Evolutionary conservation across 2,329 filamentous ascomycete species (phyloP).

Genomic region (Diaporthe batatas): DNA sequence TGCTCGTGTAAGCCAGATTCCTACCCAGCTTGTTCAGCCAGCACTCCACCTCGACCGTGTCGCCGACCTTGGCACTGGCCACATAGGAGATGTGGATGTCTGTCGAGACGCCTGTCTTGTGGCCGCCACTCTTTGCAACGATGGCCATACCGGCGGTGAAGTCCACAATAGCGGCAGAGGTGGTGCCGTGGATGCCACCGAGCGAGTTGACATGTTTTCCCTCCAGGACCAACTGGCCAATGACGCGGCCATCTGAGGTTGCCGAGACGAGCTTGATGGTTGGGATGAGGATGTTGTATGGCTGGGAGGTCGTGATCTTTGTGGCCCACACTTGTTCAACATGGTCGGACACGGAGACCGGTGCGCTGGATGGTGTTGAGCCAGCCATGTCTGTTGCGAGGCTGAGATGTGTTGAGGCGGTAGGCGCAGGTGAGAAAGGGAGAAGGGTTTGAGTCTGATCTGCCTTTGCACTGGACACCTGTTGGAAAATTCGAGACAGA

Average conservation of each 20-base stretch:
- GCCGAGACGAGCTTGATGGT: conserved; percentile 60
- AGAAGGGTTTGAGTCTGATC: too few relatives aligned
- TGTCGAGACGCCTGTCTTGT: conserved; percentile 76
- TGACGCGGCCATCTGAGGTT: conserved; percentile 59
- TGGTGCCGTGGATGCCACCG: conserved; percentile 77
- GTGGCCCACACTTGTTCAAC: conserved; percentile 51
- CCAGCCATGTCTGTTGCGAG: conserved; percentile 32
- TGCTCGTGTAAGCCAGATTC: conserved; percentile 75
- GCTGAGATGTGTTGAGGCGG: neutral
- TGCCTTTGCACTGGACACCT: neutral
- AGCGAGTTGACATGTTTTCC: conserved; percentile 75
- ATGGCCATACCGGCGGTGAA: conserved; percentile 81
- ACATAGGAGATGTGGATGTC: conserved; percentile 83
- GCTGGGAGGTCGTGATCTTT: conserved; percentile 61
- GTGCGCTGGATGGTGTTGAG: conserved; percentile 18
- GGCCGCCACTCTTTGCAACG: conserved; percentile 71
- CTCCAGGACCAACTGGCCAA: conserved; percentile 61
- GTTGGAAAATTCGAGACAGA: neutral
- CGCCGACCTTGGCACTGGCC: conserved; percentile 72
- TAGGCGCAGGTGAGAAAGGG: too few relatives aligned
- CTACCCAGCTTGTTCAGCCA: conserved; percentile 75
- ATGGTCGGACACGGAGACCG: conserved; percentile 44
- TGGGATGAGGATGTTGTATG: conserved; percentile 67
- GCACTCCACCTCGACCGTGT: conserved; percentile 77
- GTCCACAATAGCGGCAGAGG: conserved; percentile 79